A percentile compares a stretch with the other conserved stretches of the same genome.
Conservation (phyloP, 2,329 filamentous ascomycete genomes). For the Fusarium annulatum region DNA sequence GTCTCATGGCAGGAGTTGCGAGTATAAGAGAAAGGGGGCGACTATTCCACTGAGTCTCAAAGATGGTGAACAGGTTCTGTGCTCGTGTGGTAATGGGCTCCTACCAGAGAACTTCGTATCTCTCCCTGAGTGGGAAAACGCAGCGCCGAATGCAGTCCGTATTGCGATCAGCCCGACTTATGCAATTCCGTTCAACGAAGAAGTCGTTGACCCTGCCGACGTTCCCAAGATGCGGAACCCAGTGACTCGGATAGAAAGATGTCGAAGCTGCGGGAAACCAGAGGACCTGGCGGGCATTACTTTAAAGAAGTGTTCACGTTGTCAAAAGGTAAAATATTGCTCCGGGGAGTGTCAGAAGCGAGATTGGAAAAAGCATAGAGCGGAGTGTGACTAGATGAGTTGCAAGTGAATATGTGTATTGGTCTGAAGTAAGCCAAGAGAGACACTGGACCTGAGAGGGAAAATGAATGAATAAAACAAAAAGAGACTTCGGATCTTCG, state of each 20-base stretch:
- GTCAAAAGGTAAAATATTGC: constrained; percentile 61
- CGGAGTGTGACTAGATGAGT: constrained; percentile 51
- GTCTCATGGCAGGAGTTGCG: constrained; percentile 55
- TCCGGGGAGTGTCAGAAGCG: constrained; percentile 63
- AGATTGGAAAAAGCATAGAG: constrained; percentile 65
- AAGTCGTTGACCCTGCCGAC: constrained; percentile 48
- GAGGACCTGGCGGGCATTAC: constrained; percentile 44
- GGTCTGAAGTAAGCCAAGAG: background rate
- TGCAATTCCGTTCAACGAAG: constrained; percentile 57
- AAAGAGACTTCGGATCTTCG: background rate
- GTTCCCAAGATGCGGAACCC: constrained; percentile 14
- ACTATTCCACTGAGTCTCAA: constrained; percentile 55
- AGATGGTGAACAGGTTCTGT: constrained; percentile 53
- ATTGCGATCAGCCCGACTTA: constrained; percentile 68
- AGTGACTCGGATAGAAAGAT: constrained; percentile 42
- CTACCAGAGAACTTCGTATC: constrained; percentile 54
- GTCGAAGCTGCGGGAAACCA: constrained; percentile 52
- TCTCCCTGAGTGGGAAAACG: constrained; percentile 57
- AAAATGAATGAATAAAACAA: background rate
- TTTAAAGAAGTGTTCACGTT: constrained; percentile 59
- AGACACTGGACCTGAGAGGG: background rate
- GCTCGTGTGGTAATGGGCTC: constrained; percentile 58
- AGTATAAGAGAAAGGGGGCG: constrained; percentile 53
- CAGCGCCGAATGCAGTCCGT: constrained; percentile 60
- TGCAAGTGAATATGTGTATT: background rate